These are phyloP conservation scores for Clonostachys sp. DNA, from an alignment of 2,329 filamentous ascomycete species.

Conservation along the genomic window DNA sequence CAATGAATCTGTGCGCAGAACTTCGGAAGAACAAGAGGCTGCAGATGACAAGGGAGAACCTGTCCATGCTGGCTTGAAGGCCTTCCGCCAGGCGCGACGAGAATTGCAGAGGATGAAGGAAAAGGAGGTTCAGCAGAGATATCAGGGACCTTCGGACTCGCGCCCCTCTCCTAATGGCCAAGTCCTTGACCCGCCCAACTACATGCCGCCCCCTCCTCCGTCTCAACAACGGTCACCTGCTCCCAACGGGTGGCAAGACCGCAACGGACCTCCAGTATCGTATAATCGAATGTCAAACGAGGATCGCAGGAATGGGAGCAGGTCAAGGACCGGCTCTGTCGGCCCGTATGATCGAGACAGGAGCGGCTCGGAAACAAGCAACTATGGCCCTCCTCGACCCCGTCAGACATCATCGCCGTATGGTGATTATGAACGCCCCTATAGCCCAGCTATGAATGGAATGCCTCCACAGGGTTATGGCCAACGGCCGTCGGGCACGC, in stretches of 20 bases:
- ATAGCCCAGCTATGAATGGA: background rate
- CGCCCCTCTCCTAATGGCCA: too few relatives aligned
- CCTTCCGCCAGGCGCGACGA: constrained; percentile 53
- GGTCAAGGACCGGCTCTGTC: constrained; percentile 19
- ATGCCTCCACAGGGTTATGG: background rate
- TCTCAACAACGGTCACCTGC: constrained; percentile 7
- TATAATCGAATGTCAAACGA: constrained; percentile 21
- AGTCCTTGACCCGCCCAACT: background rate
- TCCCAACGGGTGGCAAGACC: constrained; percentile 30
- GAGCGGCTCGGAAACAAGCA: constrained; percentile 52
- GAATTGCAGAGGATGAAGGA: constrained; percentile 54
- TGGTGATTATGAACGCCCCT: constrained; percentile 24
- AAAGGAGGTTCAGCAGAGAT: constrained; percentile 38
- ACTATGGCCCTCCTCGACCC: constrained; percentile 31
- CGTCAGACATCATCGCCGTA: constrained; percentile 29
- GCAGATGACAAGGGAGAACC: constrained; percentile 26
- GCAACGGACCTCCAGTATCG: constrained; percentile 37
- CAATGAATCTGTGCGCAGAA: background rate
- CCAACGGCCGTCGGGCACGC: background rate
- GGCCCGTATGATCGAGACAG: constrained; percentile 40
- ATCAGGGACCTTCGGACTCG: constrained; percentile 16
- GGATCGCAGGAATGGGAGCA: constrained; percentile 17
- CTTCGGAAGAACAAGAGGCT: constrained; percentile 14
- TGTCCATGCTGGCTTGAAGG: constrained; percentile 45
- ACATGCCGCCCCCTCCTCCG: constrained; percentile 4